Percentiles rank a stretch among this genome's conserved stretches.
Conservation (phyloP, 345 rosid genomes). For the Limnanthes douglasii region DNA sequence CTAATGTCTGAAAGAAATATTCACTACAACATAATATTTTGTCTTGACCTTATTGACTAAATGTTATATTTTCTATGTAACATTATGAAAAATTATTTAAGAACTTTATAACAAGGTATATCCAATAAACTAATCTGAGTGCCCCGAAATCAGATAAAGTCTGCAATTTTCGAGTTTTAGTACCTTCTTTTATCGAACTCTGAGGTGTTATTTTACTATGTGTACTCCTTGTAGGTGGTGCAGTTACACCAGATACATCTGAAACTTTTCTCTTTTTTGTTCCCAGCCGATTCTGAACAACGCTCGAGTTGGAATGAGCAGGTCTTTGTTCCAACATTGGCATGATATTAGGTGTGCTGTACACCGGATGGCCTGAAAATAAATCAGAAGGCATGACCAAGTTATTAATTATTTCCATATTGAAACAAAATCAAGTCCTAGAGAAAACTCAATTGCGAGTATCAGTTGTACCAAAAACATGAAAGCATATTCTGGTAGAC, state of each 20-base stretch:
- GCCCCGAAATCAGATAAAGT: too few relatives aligned
- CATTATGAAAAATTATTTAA: too few relatives aligned
- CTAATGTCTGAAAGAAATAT: not conserved
- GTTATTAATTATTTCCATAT: not conserved
- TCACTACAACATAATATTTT: not conserved
- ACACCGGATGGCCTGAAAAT: slow-evolving; percentile 17
- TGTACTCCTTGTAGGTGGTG: slow-evolving; percentile 26
- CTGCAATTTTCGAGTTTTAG: too few relatives aligned
- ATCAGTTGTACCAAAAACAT: too few relatives aligned
- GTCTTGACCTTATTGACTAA: too few relatives aligned
- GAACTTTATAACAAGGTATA: too few relatives aligned
- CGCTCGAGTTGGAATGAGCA: slow-evolving; percentile 13
- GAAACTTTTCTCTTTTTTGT: slow-evolving; percentile 35
- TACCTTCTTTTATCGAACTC: slow-evolving; percentile 21
- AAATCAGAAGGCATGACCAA: slow-evolving; percentile 5
- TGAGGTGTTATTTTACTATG: slow-evolving; percentile 16
- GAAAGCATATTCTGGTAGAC: too few relatives aligned
- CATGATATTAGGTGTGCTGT: slow-evolving; percentile 19
- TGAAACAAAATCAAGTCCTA: too few relatives aligned
- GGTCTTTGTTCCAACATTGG: slow-evolving; percentile 21
- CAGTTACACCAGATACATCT: slow-evolving; percentile 18
- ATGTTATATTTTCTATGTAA: too few relatives aligned
- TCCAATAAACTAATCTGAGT: too few relatives aligned
- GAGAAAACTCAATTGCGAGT: too few relatives aligned
- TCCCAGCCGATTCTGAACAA: slow-evolving; percentile 18